Percentiles rank a stretch among this genome's conserved stretches.
phyloP scores from a whole-genome alignment of 208 protist species.

The Novymonas esmeraldas region DNA sequence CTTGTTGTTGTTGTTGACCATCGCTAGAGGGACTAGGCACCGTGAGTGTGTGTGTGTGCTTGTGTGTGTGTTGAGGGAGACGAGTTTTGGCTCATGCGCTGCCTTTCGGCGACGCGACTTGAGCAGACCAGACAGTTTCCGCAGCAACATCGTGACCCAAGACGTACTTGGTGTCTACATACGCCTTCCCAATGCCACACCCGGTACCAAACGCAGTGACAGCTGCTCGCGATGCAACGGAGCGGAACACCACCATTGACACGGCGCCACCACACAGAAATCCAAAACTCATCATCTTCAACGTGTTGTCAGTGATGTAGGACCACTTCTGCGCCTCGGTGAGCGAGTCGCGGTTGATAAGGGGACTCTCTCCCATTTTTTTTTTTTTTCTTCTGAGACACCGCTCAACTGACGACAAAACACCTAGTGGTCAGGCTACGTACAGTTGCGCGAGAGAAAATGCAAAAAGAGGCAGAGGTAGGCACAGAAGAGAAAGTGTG shows the following conservation, averaged over 20 bases:
- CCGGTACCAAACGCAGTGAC: constrained; percentile 72
- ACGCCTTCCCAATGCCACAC: constrained; percentile 83
- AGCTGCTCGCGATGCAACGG: constrained; percentile 48
- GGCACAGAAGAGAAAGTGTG: background rate
- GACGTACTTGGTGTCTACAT: constrained; percentile 85
- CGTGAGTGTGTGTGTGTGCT: background rate
- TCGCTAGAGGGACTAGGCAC: background rate
- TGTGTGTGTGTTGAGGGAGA: background rate
- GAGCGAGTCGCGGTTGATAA: constrained; percentile 63
- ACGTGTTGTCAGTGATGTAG: constrained; percentile 76
- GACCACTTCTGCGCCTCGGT: constrained; percentile 84
- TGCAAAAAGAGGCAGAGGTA: background rate
- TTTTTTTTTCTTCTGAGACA: constrained; percentile 15
- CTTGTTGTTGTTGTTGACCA: too few relatives aligned
- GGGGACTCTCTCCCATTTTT: constrained; percentile 22
- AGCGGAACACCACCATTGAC: constrained; percentile 74
- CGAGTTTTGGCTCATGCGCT: constrained; percentile 3
- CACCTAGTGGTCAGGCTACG: constrained; percentile 4
- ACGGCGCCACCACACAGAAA: constrained; percentile 67
- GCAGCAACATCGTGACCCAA: constrained; percentile 81
- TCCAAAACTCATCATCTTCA: constrained; percentile 77
- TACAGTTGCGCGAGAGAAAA: background rate
- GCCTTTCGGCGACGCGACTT: constrained; percentile 39
- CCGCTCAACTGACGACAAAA: constrained; percentile 15
- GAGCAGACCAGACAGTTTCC: constrained; percentile 66